These are phyloP conservation scores for Protostelium mycophagum DNA, from an alignment of 78 protist genomes.

Conservation along the genomic window DNA sequence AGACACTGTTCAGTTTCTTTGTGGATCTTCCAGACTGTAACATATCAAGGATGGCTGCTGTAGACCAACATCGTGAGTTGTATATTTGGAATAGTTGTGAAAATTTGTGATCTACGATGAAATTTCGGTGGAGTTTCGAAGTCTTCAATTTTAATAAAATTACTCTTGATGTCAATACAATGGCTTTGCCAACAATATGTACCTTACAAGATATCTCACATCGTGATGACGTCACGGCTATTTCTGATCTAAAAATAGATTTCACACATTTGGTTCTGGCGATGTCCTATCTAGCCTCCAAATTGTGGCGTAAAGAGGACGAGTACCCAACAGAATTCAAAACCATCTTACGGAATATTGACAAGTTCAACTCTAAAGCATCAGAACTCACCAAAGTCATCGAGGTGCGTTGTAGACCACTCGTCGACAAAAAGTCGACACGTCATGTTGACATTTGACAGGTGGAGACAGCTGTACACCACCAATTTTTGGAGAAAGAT, in stretches of 20 bases:
- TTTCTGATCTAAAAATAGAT: slow-evolving; percentile 27
- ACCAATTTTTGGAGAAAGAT: background rate
- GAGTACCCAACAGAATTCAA: slow-evolving; percentile 6
- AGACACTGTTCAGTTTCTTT: slow-evolving; percentile 40
- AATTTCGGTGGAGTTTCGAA: background rate
- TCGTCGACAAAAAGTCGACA: no score
- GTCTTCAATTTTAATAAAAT: no score
- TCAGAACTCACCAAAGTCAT: background rate
- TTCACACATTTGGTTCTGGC: slow-evolving; percentile 46
- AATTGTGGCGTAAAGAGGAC: slow-evolving; percentile 40
- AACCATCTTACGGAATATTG: background rate
- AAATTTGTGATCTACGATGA: background rate
- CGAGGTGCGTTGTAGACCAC: background rate
- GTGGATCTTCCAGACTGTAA: slow-evolving; percentile 32
- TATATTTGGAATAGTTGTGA: background rate
- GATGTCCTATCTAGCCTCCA: slow-evolving; percentile 40
- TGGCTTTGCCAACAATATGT: background rate
- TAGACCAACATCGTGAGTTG: slow-evolving; percentile 1
- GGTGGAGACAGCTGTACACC: background rate
- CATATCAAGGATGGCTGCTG: background rate
- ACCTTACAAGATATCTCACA: slow-evolving; percentile 3
- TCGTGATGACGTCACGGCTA: background rate
- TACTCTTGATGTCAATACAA: background rate
- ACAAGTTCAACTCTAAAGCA: background rate
- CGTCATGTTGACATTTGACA: background rate